These are phyloP conservation scores for Hymenoscyphus occultus DNA, from an alignment of 2,329 filamentous ascomycete genomes.

Conservation along the genomic window DNA sequence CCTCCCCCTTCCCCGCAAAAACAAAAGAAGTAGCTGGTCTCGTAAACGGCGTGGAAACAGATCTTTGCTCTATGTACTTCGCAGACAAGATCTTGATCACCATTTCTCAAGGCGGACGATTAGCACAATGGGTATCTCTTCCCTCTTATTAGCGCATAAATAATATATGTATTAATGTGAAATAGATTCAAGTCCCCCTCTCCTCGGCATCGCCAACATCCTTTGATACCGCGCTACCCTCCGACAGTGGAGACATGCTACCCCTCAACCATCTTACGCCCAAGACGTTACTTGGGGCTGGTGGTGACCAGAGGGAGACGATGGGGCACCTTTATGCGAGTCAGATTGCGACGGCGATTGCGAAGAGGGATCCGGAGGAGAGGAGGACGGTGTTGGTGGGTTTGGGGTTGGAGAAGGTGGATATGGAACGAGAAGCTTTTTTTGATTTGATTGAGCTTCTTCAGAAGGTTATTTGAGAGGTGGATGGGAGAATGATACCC, in stretches of 20 bases:
- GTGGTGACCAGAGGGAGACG: conserved; percentile 74
- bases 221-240: conserved; percentile 49
- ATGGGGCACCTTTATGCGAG: conserved; percentile 85
- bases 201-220: conserved; percentile 62
- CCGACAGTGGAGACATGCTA: conserved; percentile 45
- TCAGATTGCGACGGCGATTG: conserved; percentile 79
- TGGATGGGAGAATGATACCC: background rate
- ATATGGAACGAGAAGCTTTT: conserved; percentile 50
- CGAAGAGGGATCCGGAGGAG: conserved; percentile 65
- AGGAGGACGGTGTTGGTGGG: conserved; percentile 60
- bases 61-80: conserved; percentile 71
- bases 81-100: conserved; percentile 89
- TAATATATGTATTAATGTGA: background rate
- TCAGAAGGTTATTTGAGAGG: conserved; percentile 46
- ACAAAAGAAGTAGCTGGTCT: conserved; percentile 48
- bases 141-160: conserved; percentile 20
- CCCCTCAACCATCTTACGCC: conserved; percentile 82
- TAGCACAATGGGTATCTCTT: conserved; percentile 81
- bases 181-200: conserved; percentile 74
- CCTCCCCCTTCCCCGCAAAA: conserved; percentile 30
- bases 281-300: conserved; percentile 81
- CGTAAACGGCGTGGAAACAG: conserved; percentile 68
- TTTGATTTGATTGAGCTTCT: conserved; percentile 64
- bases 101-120: conserved; percentile 76
- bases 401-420: conserved; percentile 52